Evolutionary conservation across 257 asterid genomes (phyloP).

Genomic region (Solanum stenotomum): DNA sequence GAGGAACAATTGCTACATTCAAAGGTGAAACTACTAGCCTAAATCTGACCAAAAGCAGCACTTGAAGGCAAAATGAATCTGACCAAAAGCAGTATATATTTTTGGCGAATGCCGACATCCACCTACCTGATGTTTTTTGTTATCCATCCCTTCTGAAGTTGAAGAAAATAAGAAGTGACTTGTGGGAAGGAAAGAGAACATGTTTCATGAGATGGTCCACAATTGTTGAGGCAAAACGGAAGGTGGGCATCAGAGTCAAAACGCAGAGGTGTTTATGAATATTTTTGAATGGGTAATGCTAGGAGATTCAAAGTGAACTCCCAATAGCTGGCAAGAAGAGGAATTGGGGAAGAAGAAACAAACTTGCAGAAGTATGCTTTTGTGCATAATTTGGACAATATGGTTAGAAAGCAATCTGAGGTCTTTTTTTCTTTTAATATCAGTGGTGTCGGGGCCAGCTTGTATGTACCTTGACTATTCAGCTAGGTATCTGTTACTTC

Average conservation of each 20-base stretch:
- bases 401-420: neutral
- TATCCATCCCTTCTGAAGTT: neutral
- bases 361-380: neutral
- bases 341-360: neutral
- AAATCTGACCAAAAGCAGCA: neutral
- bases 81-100: neutral
- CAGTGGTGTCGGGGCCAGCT: neutral
- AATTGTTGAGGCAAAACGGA: neutral
- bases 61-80: neutral
- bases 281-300: neutral
- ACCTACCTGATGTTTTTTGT: neutral
- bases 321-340: neutral
- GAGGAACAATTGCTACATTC: neutral
- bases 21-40: neutral
- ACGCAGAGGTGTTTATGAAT: neutral
- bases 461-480: neutral
- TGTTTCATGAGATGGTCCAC: neutral
- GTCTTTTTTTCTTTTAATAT: neutral
- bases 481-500: neutral
- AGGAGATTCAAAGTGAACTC: neutral
- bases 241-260: neutral
- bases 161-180: neutral
- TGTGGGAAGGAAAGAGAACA: neutral
- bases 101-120: neutral
- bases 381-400: neutral